Base-by-base conservation (phyloP, 1,284 basidiomycete species). In the Amylostereum chailletii region DNA sequence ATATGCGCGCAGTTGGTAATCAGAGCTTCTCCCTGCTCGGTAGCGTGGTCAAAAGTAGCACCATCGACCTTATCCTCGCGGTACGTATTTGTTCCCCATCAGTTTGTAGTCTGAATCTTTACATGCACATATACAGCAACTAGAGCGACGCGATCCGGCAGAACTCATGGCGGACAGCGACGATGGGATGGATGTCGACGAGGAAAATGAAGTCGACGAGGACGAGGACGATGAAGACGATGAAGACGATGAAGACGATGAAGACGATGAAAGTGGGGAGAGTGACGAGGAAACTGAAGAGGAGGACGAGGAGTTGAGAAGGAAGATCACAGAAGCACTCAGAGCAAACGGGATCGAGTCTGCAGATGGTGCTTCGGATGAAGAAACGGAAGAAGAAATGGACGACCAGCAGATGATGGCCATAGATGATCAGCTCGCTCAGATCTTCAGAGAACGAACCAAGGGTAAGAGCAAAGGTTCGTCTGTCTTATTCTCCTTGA, bases 361-460 rank as follows among this genome's bases (percentile, higher is more conserved):
- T 5, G 74, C 70, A 3, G 72, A 72, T 11, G 76, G 69, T 3
- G 72, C 75, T 32, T 71, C 65, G 10, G 70, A 68, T 33, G 69
- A 70, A 5, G 71, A 86, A 33, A 83, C 87, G 57, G 86, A 88
- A 42, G 86, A 88, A 42, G 70, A 85, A 30, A 86, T 94, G 83
- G 88, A 94, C 61, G 95, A 98, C 62, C 94, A 98, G 42, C 91
- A 97, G 69, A 99, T 98, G 95, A 83, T 97, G 75, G 86, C 88
- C 45, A 80, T 98, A 41, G 95, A 99, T 62, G 90, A 91, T 53
- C 90, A 96, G 62, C 79, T 99, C 4, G 90, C 91, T 4, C 82
- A 87, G 51, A 86, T 94, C 37, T 97, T 99, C 79, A 79, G 79
- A 55, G 72, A 79, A 43, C 81, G 82, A 50, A 67, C 75, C n/a